Percentiles rank a stretch among this genome's conserved stretches.
phyloP scores from a whole-genome alignment of 331 rosid species.

The Acacia pycnantha region DNA sequence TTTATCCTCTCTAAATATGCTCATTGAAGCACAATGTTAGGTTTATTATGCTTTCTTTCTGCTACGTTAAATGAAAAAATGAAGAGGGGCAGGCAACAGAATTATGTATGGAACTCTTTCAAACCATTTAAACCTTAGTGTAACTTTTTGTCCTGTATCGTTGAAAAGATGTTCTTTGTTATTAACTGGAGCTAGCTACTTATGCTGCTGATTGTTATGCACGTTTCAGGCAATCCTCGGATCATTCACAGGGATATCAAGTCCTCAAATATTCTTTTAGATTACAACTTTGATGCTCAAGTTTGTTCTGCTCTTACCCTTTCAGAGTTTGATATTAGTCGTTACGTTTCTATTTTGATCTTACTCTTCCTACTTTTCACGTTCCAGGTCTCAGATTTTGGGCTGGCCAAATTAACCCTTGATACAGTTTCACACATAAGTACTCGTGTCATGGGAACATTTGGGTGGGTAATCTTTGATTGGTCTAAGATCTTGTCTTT shows the following conservation, averaged over 20 bases:
- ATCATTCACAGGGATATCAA: constrained; percentile 95
- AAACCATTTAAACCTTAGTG: not conserved
- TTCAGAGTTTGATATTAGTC: constrained; percentile 20
- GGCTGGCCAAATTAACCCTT: constrained; percentile 85
- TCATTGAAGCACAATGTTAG: not conserved
- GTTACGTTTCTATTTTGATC: constrained; percentile 16
- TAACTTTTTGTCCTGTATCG: not conserved
- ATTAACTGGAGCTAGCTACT: not conserved
- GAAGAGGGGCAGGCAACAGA: not conserved
- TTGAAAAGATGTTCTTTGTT: not conserved
- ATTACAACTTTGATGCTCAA: constrained; percentile 76
- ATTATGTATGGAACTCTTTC: not conserved
- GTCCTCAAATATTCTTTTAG: constrained; percentile 92
- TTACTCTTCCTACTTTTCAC: constrained; percentile 22
- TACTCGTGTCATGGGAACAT: constrained; percentile 94
- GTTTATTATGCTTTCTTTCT: not conserved
- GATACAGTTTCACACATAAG: constrained; percentile 74
- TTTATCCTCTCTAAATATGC: not conserved
- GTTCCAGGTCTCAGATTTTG: constrained; percentile 89
- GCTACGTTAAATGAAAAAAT: not conserved
- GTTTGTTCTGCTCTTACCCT: constrained; percentile 43
- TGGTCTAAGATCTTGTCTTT: constrained; percentile 13
- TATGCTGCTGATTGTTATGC: constrained; percentile 21
- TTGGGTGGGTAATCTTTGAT: constrained; percentile 61
- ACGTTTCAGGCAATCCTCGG: constrained; percentile 87